Evolutionary conservation across 2,329 filamentous ascomycete genomes (phyloP).

Genomic region (Ciborinia camelliae): DNA sequence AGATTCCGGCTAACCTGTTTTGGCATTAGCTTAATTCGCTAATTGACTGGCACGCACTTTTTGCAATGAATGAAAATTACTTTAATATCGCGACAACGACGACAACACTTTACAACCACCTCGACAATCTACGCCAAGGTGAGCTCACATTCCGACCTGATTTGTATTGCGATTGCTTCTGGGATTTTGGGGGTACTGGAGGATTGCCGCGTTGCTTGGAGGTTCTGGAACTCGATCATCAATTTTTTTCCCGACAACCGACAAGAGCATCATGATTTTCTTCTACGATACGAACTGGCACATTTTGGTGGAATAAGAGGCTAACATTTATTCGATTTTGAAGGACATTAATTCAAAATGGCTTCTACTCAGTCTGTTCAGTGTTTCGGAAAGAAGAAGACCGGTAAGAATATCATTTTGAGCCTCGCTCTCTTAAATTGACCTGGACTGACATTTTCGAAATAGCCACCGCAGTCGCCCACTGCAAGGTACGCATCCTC

Average conservation of each 20-base stretch:
- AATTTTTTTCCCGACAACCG: background rate
- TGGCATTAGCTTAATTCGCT: conserved; percentile 15
- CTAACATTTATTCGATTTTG: conserved; percentile 12
- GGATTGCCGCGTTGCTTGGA: background rate
- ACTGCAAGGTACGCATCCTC: conserved; percentile 64
- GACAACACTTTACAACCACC: conserved; percentile 22
- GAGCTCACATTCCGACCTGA: conserved; percentile 7
- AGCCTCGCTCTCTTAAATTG: conserved; percentile 27
- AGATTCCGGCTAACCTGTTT: background rate
- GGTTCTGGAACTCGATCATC: conserved; percentile 6
- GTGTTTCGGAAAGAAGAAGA: conserved; percentile 99
- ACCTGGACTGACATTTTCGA: conserved; percentile 33
- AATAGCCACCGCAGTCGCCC: conserved; percentile 66
- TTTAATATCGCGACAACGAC: conserved; percentile 20
- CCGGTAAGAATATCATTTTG: conserved; percentile 28
- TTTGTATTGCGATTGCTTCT: background rate
- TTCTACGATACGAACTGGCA: background rate
- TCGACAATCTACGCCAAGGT: conserved; percentile 21
- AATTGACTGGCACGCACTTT: conserved; percentile 20
- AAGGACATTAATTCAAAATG: conserved; percentile 31
- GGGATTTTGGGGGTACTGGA: conserved; percentile 3
- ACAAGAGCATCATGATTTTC: background rate
- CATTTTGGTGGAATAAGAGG: conserved; percentile 3
- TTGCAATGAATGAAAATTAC: conserved; percentile 20
- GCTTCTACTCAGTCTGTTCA: conserved; percentile 77